These are phyloP conservation scores for Xylaria sp. DNA, from an alignment of 2,329 filamentous ascomycete genomes.

Conservation along the genomic window DNA sequence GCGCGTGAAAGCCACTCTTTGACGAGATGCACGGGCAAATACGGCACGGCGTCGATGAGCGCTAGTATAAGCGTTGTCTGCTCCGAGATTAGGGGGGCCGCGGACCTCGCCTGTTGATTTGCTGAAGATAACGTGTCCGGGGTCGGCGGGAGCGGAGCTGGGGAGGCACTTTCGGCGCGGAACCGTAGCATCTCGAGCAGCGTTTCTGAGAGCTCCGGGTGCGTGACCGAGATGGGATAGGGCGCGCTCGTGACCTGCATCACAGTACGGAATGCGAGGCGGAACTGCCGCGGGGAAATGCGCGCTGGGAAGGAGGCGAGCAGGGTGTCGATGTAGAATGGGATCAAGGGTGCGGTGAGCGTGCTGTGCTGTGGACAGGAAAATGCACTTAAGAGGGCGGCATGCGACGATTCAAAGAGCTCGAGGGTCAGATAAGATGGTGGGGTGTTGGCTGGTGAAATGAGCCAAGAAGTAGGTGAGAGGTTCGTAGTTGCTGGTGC, in stretches of 20 bases:
- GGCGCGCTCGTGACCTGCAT: conserved; percentile 83
- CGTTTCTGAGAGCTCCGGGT: conserved; percentile 79
- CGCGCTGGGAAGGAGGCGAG: conserved; percentile 79
- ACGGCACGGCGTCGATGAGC: conserved; percentile 79
- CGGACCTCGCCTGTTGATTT: background rate
- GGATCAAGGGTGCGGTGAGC: conserved; percentile 73
- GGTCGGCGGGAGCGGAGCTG: conserved; percentile 43
- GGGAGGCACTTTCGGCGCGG: conserved; percentile 59
- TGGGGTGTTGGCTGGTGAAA: conserved; percentile 41
- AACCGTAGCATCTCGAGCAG: conserved; percentile 79
- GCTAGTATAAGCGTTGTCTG: conserved; percentile 79
- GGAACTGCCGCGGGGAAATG: conserved; percentile 84
- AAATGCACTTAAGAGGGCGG: conserved; percentile 78
- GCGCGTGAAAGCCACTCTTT: conserved; percentile 81
- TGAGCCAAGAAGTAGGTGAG: conserved; percentile 42
- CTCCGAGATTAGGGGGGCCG: conserved; percentile 62
- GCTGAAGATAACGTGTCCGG: background rate
- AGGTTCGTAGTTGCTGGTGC: conserved; percentile 78
- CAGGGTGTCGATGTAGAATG: conserved; percentile 82
- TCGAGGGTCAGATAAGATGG: conserved; percentile 55
- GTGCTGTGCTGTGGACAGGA: conserved; percentile 78
- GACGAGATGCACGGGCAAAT: conserved; percentile 70
- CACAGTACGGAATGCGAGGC: conserved; percentile 84
- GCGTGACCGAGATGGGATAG: conserved; percentile 71
- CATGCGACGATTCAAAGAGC: conserved; percentile 89